Evolutionary conservation across 352 stramenopile genomes (phyloP), one percentile per base, ranked within the genome.

Genomic region (Thraustochytrium sp.): DNA sequence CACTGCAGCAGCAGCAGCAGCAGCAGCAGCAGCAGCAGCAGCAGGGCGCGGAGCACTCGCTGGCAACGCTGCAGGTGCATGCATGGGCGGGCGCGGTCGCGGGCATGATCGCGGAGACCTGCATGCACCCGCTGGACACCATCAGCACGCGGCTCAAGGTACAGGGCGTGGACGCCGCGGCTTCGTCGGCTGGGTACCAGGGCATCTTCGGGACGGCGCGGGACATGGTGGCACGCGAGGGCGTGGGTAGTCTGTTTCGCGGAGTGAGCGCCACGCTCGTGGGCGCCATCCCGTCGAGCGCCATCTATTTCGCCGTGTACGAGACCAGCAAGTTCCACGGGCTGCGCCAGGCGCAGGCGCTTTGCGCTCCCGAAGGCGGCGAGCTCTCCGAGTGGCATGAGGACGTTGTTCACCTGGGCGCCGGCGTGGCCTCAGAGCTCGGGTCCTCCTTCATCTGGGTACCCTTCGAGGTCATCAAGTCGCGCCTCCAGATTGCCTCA

Each of bases 71-170:
- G 13, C 40, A 61, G 26, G 26, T 23, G 3, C 42, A 62, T 23
- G 68, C 53, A 3, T 84, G 75, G 55, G 61, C 61, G 16, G 75
- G 75, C 31, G 75, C 59, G 21, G 55, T 84, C 0, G 75, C 75
- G 3, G 75, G 75, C 23, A 76, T 84, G 31, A 61, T 84, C n/a
- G 75, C 75, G 9, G 75, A 84, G 29, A 76, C 75, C 21, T 54
- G 53, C 54, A 80, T 84, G 55, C 75, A 84, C 61, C 75, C 75
- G 21, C 40, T 84, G 8, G 75, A 84, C 29, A 84, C 75, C 8
- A 84, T 84, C 38, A 84, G 61, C 44, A 83, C 75, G 37, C 54
- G 75, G 4, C 75, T 84, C 18, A 84, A 84, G 61, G 75, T 84
- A 3, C 55, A 84, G 44, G 72, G 72, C 72, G 29, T 38, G 18